These are phyloP conservation scores for Malassezia globosa DNA, from an alignment of 1,284 basidiomycete genomes.

Conservation along the genomic window DNA sequence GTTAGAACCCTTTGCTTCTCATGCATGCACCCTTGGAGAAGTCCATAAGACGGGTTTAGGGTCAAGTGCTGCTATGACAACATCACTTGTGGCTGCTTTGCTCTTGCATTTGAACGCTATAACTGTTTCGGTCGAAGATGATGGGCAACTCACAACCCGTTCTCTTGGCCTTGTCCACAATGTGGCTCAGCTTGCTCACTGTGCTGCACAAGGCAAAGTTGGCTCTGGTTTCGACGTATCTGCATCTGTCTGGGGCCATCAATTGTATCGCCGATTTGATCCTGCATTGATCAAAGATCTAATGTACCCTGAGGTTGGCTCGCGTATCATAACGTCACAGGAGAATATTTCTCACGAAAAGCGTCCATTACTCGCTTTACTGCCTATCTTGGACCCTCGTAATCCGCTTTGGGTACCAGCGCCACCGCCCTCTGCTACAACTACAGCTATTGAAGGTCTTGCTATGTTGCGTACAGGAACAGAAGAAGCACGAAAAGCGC, in stretches of 20 bases:
- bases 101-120: constrained; percentile 66
- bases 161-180: constrained; percentile 60
- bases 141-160: constrained; percentile 16
- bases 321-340: not conserved
- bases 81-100: constrained; percentile 76
- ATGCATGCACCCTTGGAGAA: constrained; percentile 52
- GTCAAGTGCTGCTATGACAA: constrained; percentile 90
- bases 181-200: constrained; percentile 88
- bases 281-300: constrained; percentile 49
- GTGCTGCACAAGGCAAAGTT: constrained; percentile 92
- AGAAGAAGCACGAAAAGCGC: not conserved
- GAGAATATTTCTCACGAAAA: not conserved
- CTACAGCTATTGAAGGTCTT: constrained; percentile 10
- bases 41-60: constrained; percentile 98
- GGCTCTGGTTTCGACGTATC: constrained; percentile 96
- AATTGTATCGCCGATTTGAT: constrained; percentile 80
- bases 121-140: constrained; percentile 53
- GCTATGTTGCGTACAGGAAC: not conserved
- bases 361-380: constrained; percentile 6
- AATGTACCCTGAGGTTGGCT: constrained; percentile 7
- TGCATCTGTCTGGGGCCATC: constrained; percentile 85
- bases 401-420: constrained; percentile 38
- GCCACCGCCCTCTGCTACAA: constrained; percentile 1
- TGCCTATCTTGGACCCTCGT: constrained; percentile 27
- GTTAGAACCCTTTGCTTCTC: constrained; percentile 60